Evolutionary conservation across 2,329 filamentous ascomycete genomes (phyloP), one percentile per base, ranked within the genome.

Genomic region (Chaetomium sp.): DNA sequence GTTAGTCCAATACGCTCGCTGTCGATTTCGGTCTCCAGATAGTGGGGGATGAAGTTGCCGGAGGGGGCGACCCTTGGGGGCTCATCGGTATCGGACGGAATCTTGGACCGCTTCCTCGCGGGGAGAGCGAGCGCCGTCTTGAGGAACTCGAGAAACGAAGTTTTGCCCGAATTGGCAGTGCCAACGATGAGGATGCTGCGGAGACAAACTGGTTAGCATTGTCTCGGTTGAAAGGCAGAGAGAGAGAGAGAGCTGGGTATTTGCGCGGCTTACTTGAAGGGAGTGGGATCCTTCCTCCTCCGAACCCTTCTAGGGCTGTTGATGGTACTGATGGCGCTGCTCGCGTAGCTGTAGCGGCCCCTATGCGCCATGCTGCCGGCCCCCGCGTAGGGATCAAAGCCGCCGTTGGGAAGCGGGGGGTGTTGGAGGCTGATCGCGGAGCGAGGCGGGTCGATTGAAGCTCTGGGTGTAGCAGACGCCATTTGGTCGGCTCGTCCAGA

Each of bases 291-390:
- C 78, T 96, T 97, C 76, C 94, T 86, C 76, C 92, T 87, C 66
- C 94, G 86, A 63, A 97, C 86, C 69, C 91, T 85, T 63, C 94
- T 85, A 61, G 94, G 92, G 71, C 88, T 96, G 76, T 96, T 96
- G 75, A 96, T 84, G 58, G 89, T 88, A 77, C 89, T 96, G 63
- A 92, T 82, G 53, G 89, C 87, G 72, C 88, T 95, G 75, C 89
- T 95, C 55, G 92, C 91, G 74, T 96, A 97, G 75, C 91, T 96
- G 74, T 95, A 96, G 62, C 94, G 88, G 58, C 92, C 91, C 64
- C 94, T 90, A 72, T 97, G 87, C 64, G 92, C 91, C 89, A 97
- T 96, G 79, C 92, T 96, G 76, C 95, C 89, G 38, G 88, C 86
- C 61, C 89, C 82, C 46, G 87, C 84, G 68, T 94, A 94, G 11